phyloP scores from a whole-genome alignment of 257 asterid species.

The Coffea canephora region DNA sequence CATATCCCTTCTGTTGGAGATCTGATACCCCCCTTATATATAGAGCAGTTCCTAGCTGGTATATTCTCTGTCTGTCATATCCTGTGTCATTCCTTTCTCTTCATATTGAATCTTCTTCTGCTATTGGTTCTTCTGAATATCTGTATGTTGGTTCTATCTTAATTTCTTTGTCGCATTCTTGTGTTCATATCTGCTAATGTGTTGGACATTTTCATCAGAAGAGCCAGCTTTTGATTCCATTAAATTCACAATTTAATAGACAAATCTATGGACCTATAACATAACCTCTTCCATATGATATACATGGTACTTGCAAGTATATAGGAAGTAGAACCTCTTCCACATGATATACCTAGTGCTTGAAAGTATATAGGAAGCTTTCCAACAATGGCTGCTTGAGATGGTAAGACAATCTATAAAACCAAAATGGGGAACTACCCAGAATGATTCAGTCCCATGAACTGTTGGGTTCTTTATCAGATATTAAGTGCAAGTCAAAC shows the following conservation, averaged over 20 bases:
- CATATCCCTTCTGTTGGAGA: slow-evolving; percentile 93
- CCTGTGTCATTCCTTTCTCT: not conserved
- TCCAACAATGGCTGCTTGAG: not conserved
- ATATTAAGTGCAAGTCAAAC: not conserved
- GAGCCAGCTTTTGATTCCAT: no score
- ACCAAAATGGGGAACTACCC: not conserved
- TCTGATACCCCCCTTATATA: slow-evolving; percentile 97
- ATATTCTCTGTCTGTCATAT: slow-evolving; percentile 4
- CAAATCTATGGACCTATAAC: not conserved
- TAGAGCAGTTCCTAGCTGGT: slow-evolving; percentile 98
- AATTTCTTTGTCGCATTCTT: not conserved
- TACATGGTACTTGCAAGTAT: not conserved
- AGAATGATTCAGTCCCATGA: not conserved
- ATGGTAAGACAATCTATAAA: not conserved
- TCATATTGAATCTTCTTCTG: not conserved
- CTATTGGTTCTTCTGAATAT: no score
- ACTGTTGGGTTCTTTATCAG: not conserved
- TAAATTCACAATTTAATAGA: not conserved
- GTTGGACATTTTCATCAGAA: not conserved
- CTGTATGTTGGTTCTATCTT: not conserved
- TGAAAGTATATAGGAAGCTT: not conserved
- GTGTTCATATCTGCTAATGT: not conserved
- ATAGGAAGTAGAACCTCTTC: not conserved
- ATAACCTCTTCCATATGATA: not conserved
- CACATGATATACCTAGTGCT: not conserved